Evolutionary conservation across 1,284 basidiomycete species (phyloP).

Genomic region (Ganoderma resinaceum): DNA sequence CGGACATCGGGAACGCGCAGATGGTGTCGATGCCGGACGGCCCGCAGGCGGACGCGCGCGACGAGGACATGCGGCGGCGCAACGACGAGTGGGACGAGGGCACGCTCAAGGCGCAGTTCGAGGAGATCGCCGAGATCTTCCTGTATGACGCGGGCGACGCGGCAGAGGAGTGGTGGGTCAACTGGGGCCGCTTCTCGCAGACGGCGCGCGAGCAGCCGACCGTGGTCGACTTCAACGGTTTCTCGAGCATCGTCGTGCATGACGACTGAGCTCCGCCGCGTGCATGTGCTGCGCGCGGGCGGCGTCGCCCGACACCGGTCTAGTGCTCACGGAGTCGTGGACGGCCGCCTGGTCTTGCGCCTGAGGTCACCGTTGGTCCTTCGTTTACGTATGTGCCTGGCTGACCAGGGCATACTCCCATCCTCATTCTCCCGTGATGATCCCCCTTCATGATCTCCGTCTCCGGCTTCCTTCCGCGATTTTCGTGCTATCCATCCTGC

Average conservation of each 20-base stretch:
- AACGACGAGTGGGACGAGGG: conserved; percentile 36
- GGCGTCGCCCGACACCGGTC: neutral
- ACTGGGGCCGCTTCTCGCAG: conserved; percentile 41
- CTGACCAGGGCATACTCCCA: neutral
- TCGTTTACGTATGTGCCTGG: conserved; percentile 2
- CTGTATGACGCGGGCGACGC: conserved; percentile 44
- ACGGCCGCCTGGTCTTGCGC: neutral
- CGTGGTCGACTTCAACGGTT: conserved; percentile 5
- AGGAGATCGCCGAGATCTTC: conserved; percentile 39
- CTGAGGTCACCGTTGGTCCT: neutral
- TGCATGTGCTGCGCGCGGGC: neutral
- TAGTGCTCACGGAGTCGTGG: neutral
- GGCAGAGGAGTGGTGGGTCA: conserved; percentile 46
- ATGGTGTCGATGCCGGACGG: conserved; percentile 49
- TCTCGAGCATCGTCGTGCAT: conserved; percentile 10
- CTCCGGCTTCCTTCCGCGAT: neutral
- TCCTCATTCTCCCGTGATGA: neutral
- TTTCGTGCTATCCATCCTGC: neutral
- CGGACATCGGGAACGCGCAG: conserved; percentile 46
- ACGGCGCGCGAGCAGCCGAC: conserved; percentile 19
- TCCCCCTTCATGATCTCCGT: neutral
- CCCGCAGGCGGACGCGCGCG: conserved; percentile 46
- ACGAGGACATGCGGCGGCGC: conserved; percentile 43
- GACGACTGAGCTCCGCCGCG: neutral
- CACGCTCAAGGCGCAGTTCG: conserved; percentile 35